These are phyloP conservation scores for Botrytis pseudocinerea DNA, from an alignment of 2,329 filamentous ascomycete genomes.

Conservation along the genomic window DNA sequence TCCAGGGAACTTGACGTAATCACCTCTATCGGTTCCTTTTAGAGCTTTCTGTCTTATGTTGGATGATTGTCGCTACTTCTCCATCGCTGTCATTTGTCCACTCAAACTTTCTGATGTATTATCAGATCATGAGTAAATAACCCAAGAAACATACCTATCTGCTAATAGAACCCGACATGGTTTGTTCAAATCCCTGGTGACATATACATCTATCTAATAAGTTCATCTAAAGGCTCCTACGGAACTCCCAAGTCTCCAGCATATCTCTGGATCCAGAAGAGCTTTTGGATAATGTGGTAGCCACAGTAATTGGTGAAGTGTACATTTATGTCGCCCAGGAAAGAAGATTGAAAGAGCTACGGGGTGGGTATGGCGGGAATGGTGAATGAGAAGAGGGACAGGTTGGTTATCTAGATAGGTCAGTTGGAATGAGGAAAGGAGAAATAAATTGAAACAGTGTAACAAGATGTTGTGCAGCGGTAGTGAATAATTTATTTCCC, in stretches of 20 bases:
- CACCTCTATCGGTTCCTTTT: background rate
- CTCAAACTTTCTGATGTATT: background rate
- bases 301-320: background rate
- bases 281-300: too few relatives aligned
- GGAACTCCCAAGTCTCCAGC: too few relatives aligned
- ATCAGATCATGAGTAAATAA: background rate
- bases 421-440: background rate
- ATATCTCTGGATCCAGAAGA: too few relatives aligned
- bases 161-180: background rate
- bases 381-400: background rate
- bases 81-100: background rate
- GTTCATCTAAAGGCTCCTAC: background rate
- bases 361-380: background rate
- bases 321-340: background rate
- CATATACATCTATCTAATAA: background rate
- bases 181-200: background rate
- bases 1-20: background rate
- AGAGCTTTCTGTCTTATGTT: rapidly evolving
- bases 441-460: background rate
- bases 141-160: background rate
- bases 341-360: background rate
- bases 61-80: too few relatives aligned
- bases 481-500: background rate
- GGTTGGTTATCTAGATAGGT: background rate
- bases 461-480: background rate